Evolutionary conservation across 192 early-diverging fungal species (phyloP).

Genomic region (Linnemannia exigua): DNA sequence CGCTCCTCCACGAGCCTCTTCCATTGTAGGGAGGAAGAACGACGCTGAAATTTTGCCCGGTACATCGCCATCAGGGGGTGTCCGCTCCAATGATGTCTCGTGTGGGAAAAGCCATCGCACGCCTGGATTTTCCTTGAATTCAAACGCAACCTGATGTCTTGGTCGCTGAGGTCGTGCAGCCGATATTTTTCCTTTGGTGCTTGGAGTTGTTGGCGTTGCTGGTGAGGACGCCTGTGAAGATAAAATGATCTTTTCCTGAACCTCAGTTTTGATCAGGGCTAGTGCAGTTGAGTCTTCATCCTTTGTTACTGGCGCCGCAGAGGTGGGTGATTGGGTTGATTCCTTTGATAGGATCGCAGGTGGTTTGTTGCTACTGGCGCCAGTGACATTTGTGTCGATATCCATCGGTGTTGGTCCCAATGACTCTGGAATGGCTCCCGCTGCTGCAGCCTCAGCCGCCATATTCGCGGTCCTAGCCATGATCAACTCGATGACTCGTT

Average conservation of each 20-base stretch:
- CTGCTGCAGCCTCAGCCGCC: constrained; percentile 13
- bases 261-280: background rate
- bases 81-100: constrained; percentile 36
- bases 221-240: background rate
- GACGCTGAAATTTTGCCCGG: constrained; percentile 37
- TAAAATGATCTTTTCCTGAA: background rate
- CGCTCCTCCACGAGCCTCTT: background rate
- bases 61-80: constrained; percentile 12
- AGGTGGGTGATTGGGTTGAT: background rate
- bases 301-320: background rate
- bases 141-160: constrained; percentile 39
- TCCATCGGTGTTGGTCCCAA: background rate
- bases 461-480: constrained; percentile 15
- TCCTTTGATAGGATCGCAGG: background rate
- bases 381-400: background rate
- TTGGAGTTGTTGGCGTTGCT: constrained; percentile 1
- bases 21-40: constrained; percentile 34
- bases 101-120: constrained; percentile 46
- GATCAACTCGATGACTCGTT: constrained; percentile 37
- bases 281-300: background rate
- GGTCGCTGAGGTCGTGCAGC: constrained; percentile 17
- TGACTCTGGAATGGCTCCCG: constrained; percentile 1
- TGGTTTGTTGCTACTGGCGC: background rate
- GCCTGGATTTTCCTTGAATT: constrained; percentile 49
- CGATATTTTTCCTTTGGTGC: background rate